These are phyloP conservation scores for Metschnikowia peoriensis DNA, from an alignment of 805 yeast species.

Conservation along the genomic window DNA sequence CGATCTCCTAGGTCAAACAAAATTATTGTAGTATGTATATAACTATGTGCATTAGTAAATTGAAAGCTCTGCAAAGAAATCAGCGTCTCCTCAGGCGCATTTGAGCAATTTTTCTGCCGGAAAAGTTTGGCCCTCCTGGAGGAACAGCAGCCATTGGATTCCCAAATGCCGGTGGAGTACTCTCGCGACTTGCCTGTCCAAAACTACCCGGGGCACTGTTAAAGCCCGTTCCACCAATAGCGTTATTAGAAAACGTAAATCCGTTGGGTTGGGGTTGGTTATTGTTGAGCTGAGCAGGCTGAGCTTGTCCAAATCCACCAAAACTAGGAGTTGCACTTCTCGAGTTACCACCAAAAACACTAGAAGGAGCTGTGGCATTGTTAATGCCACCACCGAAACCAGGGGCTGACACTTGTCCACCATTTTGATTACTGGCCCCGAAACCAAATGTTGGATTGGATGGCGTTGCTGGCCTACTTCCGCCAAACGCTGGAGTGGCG, in stretches of 20 bases:
- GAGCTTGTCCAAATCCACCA: slow-evolving; percentile 9
- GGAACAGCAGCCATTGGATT: slow-evolving; percentile 14
- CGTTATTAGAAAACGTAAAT: slow-evolving; percentile 13
- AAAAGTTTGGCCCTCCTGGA: slow-evolving; percentile 21
- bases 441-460: slow-evolving; percentile 5
- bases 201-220: slow-evolving; percentile 18
- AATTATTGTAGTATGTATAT: too few relatives aligned
- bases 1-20: too few relatives aligned
- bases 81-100: slow-evolving; percentile 30
- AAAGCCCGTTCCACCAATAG: slow-evolving; percentile 9
- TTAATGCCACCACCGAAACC: slow-evolving; percentile 4
- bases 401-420: slow-evolving; percentile 1
- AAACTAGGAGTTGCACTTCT: slow-evolving; percentile 8
- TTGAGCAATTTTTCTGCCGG: slow-evolving; percentile 31
- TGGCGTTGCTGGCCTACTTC: slow-evolving; percentile 15
- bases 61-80: not conserved
- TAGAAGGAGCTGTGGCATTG: slow-evolving; percentile 5
- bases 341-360: slow-evolving; percentile 9
- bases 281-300: slow-evolving; percentile 1
- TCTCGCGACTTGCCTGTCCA: slow-evolving; percentile 17
- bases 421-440: slow-evolving; percentile 3
- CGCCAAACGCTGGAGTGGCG: slow-evolving; percentile 6
- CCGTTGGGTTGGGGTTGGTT: slow-evolving; percentile 8
- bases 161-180: slow-evolving; percentile 19
- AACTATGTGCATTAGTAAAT: not conserved